Evolutionary conservation across 2,329 filamentous ascomycete genomes (phyloP), one percentile per base, ranked within the genome.

Genomic region (Claviceps fusiformis): DNA sequence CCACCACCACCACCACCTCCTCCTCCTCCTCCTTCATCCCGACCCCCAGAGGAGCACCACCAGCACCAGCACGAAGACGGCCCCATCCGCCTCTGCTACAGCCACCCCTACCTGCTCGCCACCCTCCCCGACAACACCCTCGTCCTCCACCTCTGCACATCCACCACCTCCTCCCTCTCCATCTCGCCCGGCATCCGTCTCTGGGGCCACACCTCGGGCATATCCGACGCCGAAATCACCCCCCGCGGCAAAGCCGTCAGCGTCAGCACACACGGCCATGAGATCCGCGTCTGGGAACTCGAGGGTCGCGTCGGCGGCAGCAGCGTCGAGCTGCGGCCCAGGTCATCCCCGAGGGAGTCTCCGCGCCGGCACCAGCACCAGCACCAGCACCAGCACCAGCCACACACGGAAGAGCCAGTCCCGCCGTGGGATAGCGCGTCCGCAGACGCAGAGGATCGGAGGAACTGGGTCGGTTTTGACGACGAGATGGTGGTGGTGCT

Each of bases 181-280:
- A 83, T 96, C 55, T 85, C 86, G 43, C 72, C 82, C 0, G 88
- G 87, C 1, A 85, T 83, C 59, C 79, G 89, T 33, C 79, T 96
- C 6, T 95, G 89, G 87, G 91, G 91, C 8, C 91, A 95, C 65
- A 95, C 91, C 0, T 95, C 90, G 1, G 88, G 87, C 3, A 89
- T 96, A 39, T 89, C 87, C 51, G 85, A 88, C 37, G 89, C 88
- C 8, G 85, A 95, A 63, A 88, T 95, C 54, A 91, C 87, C 19
- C 81, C 86, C 48, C 81, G 87, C 43, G 90, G 90, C 19, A 95
- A 91, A 68, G 91, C 90, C 0, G 87, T 96, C 4, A 95, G 89
- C n/a, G 85, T 95, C 52, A 93, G 87, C 69, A 78, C 78, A 24
- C 76, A 82, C n/a, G 90, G 89, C 33, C 83, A 86, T 56, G 86